phyloP scores from a whole-genome alignment of 1,139 yeast genomes.

The Taiozyma sp. region DNA sequence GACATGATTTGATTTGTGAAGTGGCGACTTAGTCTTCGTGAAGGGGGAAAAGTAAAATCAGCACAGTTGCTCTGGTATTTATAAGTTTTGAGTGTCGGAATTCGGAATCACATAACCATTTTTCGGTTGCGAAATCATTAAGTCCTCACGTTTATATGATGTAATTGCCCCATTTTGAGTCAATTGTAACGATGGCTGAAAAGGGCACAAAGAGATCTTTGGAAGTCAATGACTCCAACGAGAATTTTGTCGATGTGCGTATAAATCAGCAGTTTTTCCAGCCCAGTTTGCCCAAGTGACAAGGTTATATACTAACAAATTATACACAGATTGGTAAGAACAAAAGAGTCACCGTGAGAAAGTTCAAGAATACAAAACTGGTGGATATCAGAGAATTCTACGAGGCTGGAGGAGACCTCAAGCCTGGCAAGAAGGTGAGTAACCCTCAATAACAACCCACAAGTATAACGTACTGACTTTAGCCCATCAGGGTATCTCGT shows the following conservation, averaged over 20 bases:
- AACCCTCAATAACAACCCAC: not conserved
- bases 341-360: slow-evolving; percentile 68
- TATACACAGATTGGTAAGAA: slow-evolving; percentile 53
- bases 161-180: no score
- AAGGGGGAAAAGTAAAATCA: no score
- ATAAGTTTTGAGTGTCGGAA: no score
- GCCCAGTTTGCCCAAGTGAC: no score
- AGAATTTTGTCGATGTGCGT: slow-evolving; percentile 14
- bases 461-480: not conserved
- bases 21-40: not conserved
- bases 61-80: not conserved
- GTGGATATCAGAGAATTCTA: slow-evolving; percentile 84
- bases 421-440: slow-evolving; percentile 67
- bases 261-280: not conserved
- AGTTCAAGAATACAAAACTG: slow-evolving; percentile 57
- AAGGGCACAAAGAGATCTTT: not conserved
- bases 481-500: slow-evolving; percentile 56
- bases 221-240: slow-evolving; percentile 10
- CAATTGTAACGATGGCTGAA: not conserved
- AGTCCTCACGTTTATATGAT: no score
- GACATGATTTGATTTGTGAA: not conserved
- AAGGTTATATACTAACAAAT: slow-evolving; percentile 2
- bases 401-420: slow-evolving; percentile 53
- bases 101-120: no score
- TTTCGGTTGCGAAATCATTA: not conserved